Evolutionary conservation across 2,329 filamentous ascomycete genomes (phyloP).

Genomic region (Aspergillus sclerotialis): DNA sequence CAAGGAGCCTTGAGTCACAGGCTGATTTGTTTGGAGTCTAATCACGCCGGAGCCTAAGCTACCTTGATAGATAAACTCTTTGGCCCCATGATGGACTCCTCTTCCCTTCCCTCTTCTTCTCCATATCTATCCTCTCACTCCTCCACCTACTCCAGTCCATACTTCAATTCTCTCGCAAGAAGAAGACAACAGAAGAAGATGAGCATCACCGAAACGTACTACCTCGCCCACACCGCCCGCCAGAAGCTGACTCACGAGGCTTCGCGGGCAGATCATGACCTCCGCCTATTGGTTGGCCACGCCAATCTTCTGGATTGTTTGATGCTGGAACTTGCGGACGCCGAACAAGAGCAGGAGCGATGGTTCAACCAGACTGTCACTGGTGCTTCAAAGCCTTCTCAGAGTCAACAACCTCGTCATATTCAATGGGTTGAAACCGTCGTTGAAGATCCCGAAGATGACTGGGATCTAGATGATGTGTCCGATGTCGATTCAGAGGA

Average conservation of each 20-base stretch:
- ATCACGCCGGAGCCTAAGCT: too few species aligned
- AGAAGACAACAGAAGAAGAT: slow-evolving; percentile 67
- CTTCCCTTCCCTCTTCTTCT: slow-evolving; percentile 23
- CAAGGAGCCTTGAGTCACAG: too few species aligned
- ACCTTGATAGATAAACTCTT: too few species aligned
- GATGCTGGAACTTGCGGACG: slow-evolving; percentile 86
- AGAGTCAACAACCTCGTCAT: slow-evolving; percentile 56
- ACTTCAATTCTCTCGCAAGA: slow-evolving; percentile 34
- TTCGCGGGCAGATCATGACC: slow-evolving; percentile 83
- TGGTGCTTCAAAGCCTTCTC: slow-evolving; percentile 53
- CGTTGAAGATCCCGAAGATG: slow-evolving; percentile 65
- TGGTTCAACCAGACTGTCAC: slow-evolving; percentile 97
- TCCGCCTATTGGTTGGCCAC: slow-evolving; percentile 90
- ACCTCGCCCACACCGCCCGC: slow-evolving; percentile 91
- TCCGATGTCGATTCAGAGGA: slow-evolving; percentile 48
- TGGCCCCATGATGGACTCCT: slow-evolving; percentile 10
- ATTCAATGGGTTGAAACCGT: slow-evolving; percentile 83
- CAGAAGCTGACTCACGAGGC: slow-evolving; percentile 93
- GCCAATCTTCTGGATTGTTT: slow-evolving; percentile 95
- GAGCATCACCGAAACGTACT: slow-evolving; percentile 98
- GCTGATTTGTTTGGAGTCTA: too few species aligned
- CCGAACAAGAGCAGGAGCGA: slow-evolving; percentile 88
- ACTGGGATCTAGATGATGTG: slow-evolving; percentile 61
- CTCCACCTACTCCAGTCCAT: slow-evolving; percentile 23
- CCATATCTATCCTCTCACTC: slow-evolving; percentile 29